Conservation (phyloP, 2,329 filamentous ascomycete species). For the Tympanopsis confertula region DNA sequence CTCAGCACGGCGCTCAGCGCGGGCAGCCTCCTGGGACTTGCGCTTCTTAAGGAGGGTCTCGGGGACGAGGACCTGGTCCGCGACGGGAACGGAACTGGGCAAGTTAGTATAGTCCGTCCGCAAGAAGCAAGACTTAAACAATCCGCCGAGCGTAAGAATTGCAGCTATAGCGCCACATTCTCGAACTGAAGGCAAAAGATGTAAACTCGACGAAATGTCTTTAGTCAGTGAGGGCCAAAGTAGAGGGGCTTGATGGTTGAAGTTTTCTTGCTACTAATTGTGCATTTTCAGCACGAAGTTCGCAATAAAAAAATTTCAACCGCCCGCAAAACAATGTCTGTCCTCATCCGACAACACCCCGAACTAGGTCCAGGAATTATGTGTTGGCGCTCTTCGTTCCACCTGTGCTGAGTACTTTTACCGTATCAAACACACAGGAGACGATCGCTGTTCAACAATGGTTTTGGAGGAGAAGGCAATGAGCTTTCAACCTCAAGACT, state of each 20-base stretch:
- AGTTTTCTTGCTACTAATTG: neutral
- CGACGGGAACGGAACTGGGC: constrained; percentile 75
- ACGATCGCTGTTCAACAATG: constrained; percentile 42
- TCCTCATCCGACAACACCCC: constrained; percentile 73
- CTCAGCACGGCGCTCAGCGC: constrained; percentile 73
- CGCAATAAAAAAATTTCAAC: neutral
- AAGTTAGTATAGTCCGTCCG: constrained; percentile 69
- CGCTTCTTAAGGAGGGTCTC: constrained; percentile 99
- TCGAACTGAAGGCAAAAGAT: constrained; percentile 38
- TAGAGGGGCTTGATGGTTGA: constrained; percentile 6
- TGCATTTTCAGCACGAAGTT: neutral
- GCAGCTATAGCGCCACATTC: constrained; percentile 86
- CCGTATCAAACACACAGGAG: too few species aligned
- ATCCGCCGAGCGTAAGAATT: constrained; percentile 82
- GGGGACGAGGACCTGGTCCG: constrained; percentile 92
- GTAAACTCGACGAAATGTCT: constrained; percentile 67
- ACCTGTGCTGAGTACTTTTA: constrained; percentile 7
- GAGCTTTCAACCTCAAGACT: constrained; percentile 70
- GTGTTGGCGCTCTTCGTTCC: constrained; percentile 15
- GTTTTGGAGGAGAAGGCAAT: constrained; percentile 62
- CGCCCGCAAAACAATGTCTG: constrained; percentile 6
- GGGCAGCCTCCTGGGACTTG: constrained; percentile 99
- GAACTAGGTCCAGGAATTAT: constrained; percentile 23
- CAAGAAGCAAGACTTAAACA: constrained; percentile 50
- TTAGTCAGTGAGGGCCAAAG: constrained; percentile 62